Conservation (phyloP, 1,139 yeast genomes). For the Suhomyces chickasaworum region DNA sequence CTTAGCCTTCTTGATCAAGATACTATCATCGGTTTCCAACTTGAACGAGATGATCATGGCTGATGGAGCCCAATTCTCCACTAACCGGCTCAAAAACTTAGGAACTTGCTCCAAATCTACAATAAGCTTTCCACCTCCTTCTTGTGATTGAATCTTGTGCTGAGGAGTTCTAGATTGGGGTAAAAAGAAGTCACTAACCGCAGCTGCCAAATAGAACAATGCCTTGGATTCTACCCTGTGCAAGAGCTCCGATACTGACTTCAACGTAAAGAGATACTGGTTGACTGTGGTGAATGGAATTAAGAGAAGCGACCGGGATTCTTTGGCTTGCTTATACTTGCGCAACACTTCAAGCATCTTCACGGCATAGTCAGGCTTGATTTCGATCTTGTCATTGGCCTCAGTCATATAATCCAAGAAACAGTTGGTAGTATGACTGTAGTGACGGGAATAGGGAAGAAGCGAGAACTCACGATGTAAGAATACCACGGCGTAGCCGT, state of each 20-base stretch:
- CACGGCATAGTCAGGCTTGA: conserved; percentile 60
- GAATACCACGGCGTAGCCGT: conserved; percentile 89
- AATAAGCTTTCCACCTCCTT: conserved; percentile 68
- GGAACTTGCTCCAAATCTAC: conserved; percentile 95
- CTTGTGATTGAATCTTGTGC: conserved; percentile 90
- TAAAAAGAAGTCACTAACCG: conserved; percentile 93
- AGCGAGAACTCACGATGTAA: conserved; percentile 89
- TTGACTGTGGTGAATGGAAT: conserved; percentile 94
- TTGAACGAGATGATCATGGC: conserved; percentile 96
- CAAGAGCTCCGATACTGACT: conserved; percentile 63
- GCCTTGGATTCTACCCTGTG: conserved; percentile 56
- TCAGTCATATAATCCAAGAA: conserved; percentile 82
- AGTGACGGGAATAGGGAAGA: conserved; percentile 87
- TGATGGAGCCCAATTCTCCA: conserved; percentile 91
- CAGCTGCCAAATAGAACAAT: conserved; percentile 90
- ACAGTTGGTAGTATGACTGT: conserved; percentile 80
- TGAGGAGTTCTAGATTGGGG: conserved; percentile 85
- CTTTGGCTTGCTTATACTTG: conserved; percentile 63
- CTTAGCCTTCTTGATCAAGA: conserved; percentile 73
- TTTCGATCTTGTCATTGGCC: conserved; percentile 53
- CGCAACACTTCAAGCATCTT: conserved; percentile 66
- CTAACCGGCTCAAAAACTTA: conserved; percentile 82
- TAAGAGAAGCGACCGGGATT: conserved; percentile 59
- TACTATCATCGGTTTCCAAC: conserved; percentile 79
- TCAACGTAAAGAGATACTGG: conserved; percentile 85